Evolutionary conservation across 768 basidiomycete genomes (phyloP), one percentile per base, ranked within the genome.

Genomic region (Naganishia onofrii): DNA sequence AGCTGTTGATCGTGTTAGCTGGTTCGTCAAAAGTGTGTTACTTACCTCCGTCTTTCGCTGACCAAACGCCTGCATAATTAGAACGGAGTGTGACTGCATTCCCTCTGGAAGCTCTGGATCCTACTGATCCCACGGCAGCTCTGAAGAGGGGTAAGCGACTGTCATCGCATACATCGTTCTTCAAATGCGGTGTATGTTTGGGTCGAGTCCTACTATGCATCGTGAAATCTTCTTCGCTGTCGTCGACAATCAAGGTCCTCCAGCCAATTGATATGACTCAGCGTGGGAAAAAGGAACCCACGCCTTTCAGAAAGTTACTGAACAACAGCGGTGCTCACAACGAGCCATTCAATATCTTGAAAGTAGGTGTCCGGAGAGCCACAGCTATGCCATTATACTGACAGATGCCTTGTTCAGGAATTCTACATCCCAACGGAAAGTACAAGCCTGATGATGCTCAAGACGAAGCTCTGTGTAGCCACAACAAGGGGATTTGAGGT

Each of bases 391-490:
- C 19, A 13, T 32, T n/a, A 23, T 38, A 34, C 66, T 71, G 29
- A 65, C 28, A 17, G 66, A 9, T 67, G 17, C 52, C 28, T 31
- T 55, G 52, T 15, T 73, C 77, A 96, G 93, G 95, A 98, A 80
- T 98, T 99, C 83, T 99, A 98, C 78, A 97, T 99, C 70, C 95
- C 96, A 0, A 92, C 96, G 15, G 93, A 98, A 80, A 95, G 93
- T 63, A 92, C 88, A 68, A 97, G 94, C 15, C 90, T 98, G 28
- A 95, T 96, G 81, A 97, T 95, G 83, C 85, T 99, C 74, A 96
- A 95, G 84, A 96, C 95, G 56, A 91, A 90, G 82, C 86, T 99
- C 74, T 99, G 96, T 79, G 92, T 99, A 17, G 96, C 95, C 0
- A 95, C 93, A 78, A 91, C 94, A 12, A 90, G 92, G 76, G 96